Conservation (phyloP, 805 yeast genomes). For the Myxozyma neotropica region DNA sequence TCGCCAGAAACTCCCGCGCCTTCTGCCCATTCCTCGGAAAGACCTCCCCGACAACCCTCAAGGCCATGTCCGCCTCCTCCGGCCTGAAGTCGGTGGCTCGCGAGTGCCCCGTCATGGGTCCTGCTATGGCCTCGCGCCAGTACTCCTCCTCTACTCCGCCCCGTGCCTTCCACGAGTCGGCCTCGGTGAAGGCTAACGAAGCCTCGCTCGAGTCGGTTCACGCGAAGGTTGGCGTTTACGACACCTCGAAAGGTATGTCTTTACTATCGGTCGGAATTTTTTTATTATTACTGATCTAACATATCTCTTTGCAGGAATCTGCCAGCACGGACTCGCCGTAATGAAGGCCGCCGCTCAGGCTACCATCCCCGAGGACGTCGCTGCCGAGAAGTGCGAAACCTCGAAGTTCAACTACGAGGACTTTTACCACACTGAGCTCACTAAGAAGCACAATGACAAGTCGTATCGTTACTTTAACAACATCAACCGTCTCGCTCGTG, state of each 20-base stretch:
- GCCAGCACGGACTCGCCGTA: conserved; percentile 34
- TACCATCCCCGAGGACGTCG: conserved; percentile 11
- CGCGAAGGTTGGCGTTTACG: conserved; percentile 37
- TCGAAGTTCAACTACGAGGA: conserved; percentile 67
- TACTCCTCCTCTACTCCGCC: conserved; percentile 34
- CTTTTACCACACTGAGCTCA: conserved; percentile 64
- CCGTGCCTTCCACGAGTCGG: conserved; percentile 26
- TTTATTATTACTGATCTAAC: neutral
- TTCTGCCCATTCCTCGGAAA: conserved; percentile 81
- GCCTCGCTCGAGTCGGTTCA: conserved; percentile 36
- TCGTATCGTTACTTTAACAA: conserved; percentile 96
- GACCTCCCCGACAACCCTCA: conserved; percentile 60
- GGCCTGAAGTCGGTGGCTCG: conserved; percentile 56
- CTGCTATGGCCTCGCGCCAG: conserved; percentile 55
- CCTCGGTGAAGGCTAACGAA: conserved; percentile 31
- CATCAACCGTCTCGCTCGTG: conserved; percentile 91
- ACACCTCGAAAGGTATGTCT: conserved; percentile 36
- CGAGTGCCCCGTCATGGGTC: conserved; percentile 89
- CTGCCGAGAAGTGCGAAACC: conserved; percentile 11
- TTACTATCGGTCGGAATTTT: neutral
- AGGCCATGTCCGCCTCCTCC: conserved; percentile 51
- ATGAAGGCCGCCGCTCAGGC: conserved; percentile 34
- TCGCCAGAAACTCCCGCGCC: conserved; percentile 72
- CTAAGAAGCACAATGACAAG: conserved; percentile 78
- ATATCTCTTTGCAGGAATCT: conserved; percentile 22